Percentiles rank a stretch among this genome's conserved stretches.
phyloP scores from a whole-genome alignment of 768 basidiomycete species.

The Lactarius hengduanensis region DNA sequence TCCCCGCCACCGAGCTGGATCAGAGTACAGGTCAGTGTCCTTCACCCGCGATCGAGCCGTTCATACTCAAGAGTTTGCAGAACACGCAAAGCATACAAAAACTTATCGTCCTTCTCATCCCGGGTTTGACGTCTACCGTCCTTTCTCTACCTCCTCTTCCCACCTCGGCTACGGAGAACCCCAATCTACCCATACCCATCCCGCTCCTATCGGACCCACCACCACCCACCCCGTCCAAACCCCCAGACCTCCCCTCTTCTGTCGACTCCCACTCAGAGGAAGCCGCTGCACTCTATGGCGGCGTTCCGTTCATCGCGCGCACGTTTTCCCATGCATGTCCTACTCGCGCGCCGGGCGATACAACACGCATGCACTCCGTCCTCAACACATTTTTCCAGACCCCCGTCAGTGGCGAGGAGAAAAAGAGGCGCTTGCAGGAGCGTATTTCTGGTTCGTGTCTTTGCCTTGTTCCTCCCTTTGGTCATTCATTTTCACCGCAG shows the following conservation, averaged over 20 bases:
- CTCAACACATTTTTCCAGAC: constrained; percentile 79
- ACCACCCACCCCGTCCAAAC: constrained; percentile 6
- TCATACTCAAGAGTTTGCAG: constrained; percentile 40
- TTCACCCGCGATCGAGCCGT: neutral
- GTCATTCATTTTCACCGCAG: constrained; percentile 34
- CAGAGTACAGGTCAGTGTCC: constrained; percentile 60
- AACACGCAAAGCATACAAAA: constrained; percentile 72
- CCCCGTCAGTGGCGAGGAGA: constrained; percentile 78
- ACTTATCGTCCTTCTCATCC: constrained; percentile 77
- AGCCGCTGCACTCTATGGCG: constrained; percentile 31
- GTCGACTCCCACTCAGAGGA: constrained; percentile 24
- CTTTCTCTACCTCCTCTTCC: constrained; percentile 71
- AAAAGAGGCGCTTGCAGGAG: constrained; percentile 57
- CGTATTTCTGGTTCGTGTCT: constrained; percentile 40
- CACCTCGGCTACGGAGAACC: constrained; percentile 60
- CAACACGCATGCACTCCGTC: constrained; percentile 79
- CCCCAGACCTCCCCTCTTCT: constrained; percentile 29
- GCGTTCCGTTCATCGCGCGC: constrained; percentile 64
- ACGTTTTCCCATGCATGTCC: constrained; percentile 94
- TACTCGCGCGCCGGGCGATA: constrained; percentile 89
- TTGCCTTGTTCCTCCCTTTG: neutral
- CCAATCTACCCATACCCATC: constrained; percentile 51
- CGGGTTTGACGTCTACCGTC: constrained; percentile 78
- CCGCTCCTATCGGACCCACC: constrained; percentile 42
- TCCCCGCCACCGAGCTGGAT: constrained; percentile 87